Conservation (phyloP, 2,329 filamentous ascomycete species). For the Taxawa tesnikishii region DNA sequence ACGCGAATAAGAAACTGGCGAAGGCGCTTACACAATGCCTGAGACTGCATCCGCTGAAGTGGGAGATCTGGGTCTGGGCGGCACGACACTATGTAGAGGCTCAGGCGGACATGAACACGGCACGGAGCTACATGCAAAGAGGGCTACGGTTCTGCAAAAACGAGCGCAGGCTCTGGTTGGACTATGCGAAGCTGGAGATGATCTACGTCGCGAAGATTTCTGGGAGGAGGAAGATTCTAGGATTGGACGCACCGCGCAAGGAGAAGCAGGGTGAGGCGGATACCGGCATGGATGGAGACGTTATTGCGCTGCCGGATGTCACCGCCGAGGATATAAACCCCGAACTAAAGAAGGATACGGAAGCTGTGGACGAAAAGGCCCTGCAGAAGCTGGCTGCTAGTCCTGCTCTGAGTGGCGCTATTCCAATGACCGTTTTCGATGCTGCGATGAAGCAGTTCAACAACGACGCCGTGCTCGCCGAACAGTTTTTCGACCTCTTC, state of each 20-base stretch:
- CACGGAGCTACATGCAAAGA: conserved; percentile 75
- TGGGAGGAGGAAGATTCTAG: conserved; percentile 55
- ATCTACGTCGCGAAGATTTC: conserved; percentile 78
- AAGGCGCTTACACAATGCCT: conserved; percentile 56
- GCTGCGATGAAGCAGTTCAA: conserved; percentile 68
- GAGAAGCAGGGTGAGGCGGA: conserved; percentile 26
- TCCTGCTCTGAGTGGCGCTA: conserved; percentile 81
- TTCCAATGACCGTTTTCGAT: conserved; percentile 86
- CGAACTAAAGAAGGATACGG: conserved; percentile 36
- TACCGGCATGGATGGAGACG: conserved; percentile 31
- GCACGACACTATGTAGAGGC: conserved; percentile 67
- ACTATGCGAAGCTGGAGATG: conserved; percentile 86
- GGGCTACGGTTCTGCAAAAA: conserved; percentile 80
- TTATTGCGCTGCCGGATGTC: conserved; percentile 46
- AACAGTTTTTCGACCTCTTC: conserved; percentile 72
- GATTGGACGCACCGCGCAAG: conserved; percentile 39
- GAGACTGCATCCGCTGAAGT: conserved; percentile 72
- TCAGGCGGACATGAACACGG: conserved; percentile 76
- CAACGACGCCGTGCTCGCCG: conserved; percentile 49
- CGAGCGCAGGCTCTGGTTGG: conserved; percentile 65
- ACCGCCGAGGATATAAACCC: conserved; percentile 52
- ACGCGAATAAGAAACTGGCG: conserved; percentile 47
- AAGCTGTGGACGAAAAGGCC: conserved; percentile 36
- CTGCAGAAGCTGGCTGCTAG: conserved; percentile 57
- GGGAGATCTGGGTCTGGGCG: conserved; percentile 72